These are phyloP conservation scores for Hypoxylon fuscum DNA, from an alignment of 495 filamentous ascomycete species.

Conservation along the genomic window DNA sequence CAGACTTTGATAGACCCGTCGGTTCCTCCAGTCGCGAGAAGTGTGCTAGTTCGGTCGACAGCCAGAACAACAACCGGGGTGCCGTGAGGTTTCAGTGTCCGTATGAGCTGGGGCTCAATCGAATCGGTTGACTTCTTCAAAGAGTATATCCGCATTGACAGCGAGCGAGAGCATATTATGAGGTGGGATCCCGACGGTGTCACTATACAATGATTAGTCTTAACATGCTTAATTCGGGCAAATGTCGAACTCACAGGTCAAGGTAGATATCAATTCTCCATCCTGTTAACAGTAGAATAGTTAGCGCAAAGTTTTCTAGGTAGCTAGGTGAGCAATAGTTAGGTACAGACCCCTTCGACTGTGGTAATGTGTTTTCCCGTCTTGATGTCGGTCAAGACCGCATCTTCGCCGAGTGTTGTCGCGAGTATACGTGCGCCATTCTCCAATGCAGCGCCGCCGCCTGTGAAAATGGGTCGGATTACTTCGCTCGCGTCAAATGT, in stretches of 20 bases:
- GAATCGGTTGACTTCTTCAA: conserved; percentile 64
- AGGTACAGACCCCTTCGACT: conserved; percentile 81
- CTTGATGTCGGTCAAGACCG: conserved; percentile 82
- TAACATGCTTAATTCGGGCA: conserved; percentile 2
- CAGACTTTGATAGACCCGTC: conserved; percentile 95
- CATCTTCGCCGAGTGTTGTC: conserved; percentile 88
- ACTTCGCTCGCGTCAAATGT: conserved; percentile 84
- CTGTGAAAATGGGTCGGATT: conserved; percentile 93
- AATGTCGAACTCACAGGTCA: conserved; percentile 68
- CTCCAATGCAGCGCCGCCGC: conserved; percentile 86
- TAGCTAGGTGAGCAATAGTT: background rate
- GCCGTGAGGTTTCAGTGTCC: conserved; percentile 88
- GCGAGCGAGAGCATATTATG: conserved; percentile 88
- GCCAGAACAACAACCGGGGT: conserved; percentile 86
- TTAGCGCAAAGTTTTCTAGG: background rate
- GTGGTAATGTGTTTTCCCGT: conserved; percentile 84
- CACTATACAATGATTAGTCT: conserved; percentile 59
- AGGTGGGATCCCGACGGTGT: conserved; percentile 88
- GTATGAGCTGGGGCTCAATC: conserved; percentile 72
- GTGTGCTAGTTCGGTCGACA: conserved; percentile 84
- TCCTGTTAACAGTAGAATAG: conserved; percentile 65
- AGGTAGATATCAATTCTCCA: conserved; percentile 87
- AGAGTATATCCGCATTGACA: conserved; percentile 91
- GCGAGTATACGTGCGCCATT: conserved; percentile 83
- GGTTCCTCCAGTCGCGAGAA: conserved; percentile 89